A percentile compares a stretch with the other conserved stretches of the same genome.
phyloP scores from a whole-genome alignment of 345 rosid species.

The Corchorus capsularis region DNA sequence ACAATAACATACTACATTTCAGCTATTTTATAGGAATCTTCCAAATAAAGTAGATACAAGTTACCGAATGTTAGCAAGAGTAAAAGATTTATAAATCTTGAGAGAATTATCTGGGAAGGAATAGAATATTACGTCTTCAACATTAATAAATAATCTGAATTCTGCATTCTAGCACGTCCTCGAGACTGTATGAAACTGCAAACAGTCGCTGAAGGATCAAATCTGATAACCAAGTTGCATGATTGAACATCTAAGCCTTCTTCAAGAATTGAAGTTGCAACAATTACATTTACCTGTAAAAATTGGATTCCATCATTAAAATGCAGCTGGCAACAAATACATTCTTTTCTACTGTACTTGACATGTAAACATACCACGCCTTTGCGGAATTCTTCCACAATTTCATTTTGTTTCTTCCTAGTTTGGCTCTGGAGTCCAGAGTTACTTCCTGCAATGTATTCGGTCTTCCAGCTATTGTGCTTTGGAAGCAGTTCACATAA shows the following conservation, averaged over 20 bases:
- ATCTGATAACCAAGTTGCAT: conserved; percentile 85
- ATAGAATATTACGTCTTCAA: conserved; percentile 48
- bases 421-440: conserved; percentile 58
- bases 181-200: conserved; percentile 98
- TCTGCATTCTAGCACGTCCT: conserved; percentile 91
- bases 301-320: conserved; percentile 9
- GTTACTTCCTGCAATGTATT: conserved; percentile 75
- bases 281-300: conserved; percentile 76
- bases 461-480: conserved; percentile 65
- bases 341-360: not conserved
- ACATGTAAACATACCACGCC: conserved; percentile 56
- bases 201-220: conserved; percentile 77
- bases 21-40: too few relatives aligned
- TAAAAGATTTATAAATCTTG: not conserved
- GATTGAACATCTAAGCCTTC: conserved; percentile 94
- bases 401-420: conserved; percentile 64
- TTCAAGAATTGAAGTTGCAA: conserved; percentile 95
- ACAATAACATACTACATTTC: not conserved
- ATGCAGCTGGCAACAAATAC: conserved; percentile 1
- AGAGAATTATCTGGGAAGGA: not conserved
- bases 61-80: not conserved
- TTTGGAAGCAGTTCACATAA: conserved; percentile 62
- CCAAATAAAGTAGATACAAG: too few relatives aligned
- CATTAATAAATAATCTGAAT: conserved; percentile 83
- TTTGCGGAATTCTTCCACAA: conserved; percentile 76